Percentiles rank a stretch among this genome's conserved stretches.
Evolutionary conservation across 768 basidiomycete genomes (phyloP).

Genomic region (Sporobolomyces roseus): DNA sequence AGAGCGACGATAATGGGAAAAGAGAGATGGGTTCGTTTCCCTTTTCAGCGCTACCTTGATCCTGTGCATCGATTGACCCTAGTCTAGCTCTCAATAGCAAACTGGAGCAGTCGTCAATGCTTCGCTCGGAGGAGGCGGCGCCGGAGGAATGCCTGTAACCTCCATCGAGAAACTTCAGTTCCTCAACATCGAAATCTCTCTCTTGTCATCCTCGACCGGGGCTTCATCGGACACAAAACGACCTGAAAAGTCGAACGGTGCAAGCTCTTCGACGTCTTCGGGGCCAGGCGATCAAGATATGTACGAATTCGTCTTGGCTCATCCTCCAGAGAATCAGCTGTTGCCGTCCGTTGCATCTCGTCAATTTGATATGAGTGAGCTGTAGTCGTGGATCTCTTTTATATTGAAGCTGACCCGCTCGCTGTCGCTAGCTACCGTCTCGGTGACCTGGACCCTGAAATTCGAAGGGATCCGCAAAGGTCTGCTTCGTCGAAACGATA

Average conservation of each 20-base stretch:
- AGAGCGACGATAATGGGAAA: slow-evolving; percentile 29
- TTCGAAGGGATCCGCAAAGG: slow-evolving; percentile 19
- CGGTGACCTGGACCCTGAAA: slow-evolving; percentile 14
- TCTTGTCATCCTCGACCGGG: neutral
- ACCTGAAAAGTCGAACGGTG: neutral
- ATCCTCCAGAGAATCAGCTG: neutral
- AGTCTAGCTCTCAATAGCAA: slow-evolving; percentile 15
- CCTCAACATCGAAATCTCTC: slow-evolving; percentile 22
- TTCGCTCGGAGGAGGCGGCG: neutral
- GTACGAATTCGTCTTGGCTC: slow-evolving; percentile 19
- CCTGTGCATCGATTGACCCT: too few species aligned
- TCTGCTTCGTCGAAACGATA: slow-evolving; percentile 14
- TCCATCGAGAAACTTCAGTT: slow-evolving; percentile 4
- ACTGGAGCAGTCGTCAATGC: slow-evolving; percentile 5
- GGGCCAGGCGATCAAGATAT: neutral
- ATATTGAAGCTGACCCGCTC: neutral
- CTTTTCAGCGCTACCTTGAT: too few species aligned
- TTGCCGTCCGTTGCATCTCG: slow-evolving; percentile 5
- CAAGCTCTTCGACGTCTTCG: too few species aligned
- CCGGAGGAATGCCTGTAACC: slow-evolving; percentile 7
- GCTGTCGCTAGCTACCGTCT: neutral
- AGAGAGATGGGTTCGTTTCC: slow-evolving; percentile 13
- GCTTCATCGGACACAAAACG: neutral
- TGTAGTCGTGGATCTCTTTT: too few species aligned
- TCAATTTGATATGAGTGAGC: neutral